Conservation (phyloP, 129 eudicot species). For the Oenanthe sinensis region DNA sequence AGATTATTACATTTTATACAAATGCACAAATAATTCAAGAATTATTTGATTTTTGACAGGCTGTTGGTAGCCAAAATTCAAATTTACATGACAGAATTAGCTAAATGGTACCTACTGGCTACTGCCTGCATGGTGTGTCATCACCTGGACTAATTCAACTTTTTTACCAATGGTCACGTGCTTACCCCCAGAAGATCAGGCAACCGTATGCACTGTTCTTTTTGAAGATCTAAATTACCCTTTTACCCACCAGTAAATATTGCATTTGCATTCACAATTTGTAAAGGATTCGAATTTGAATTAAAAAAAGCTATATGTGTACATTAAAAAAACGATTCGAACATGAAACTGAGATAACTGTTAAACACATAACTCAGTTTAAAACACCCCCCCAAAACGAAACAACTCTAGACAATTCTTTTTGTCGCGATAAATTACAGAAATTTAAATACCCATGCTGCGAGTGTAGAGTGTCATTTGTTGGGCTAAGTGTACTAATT, state of each 20-base stretch:
- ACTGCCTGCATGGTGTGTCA: neutral
- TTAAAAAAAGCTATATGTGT: neutral
- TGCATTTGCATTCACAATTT: neutral
- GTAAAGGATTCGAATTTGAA: neutral
- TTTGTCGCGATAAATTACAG: neutral
- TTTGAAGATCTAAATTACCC: neutral
- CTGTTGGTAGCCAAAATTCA: neutral
- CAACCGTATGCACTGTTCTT: neutral
- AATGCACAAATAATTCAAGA: neutral
- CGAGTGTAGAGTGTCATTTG: neutral
- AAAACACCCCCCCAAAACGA: too few species aligned
- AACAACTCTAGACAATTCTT: too few species aligned
- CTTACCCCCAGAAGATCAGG: neutral
- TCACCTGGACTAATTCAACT: neutral
- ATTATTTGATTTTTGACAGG: neutral
- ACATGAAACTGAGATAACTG: neutral
- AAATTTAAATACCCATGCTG: neutral
- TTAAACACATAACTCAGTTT: neutral
- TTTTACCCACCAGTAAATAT: neutral
- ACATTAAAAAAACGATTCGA: neutral
- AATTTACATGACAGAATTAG: neutral
- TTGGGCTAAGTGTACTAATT: too few species aligned
- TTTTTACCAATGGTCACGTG: neutral
- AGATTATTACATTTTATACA: neutral
- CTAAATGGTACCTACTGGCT: neutral